Conservation (phyloP, 1,284 basidiomycete genomes). For the Melampsora larici-populina region DNA sequence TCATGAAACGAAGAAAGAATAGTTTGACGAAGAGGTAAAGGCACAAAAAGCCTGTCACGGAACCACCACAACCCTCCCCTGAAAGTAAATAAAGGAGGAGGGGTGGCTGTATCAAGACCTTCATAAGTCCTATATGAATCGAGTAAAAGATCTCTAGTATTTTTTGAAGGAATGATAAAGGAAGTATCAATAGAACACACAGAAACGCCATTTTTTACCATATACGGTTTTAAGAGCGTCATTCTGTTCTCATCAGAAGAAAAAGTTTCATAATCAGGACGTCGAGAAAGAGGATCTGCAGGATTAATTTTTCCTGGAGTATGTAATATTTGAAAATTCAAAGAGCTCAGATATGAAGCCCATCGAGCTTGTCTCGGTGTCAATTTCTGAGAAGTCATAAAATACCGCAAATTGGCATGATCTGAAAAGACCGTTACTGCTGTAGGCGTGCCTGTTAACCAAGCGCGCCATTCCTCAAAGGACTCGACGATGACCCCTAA, state of each 20-base stretch:
- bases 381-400: too few species aligned
- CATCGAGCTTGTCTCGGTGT: constrained; percentile 11
- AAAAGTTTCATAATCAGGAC: too few species aligned
- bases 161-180: background rate
- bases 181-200: background rate
- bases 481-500: background rate
- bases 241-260: too few species aligned
- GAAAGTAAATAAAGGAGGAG: background rate
- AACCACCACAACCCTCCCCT: background rate
- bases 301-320: too few species aligned
- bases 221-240: too few species aligned
- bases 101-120: background rate
- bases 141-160: background rate
- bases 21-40: background rate
- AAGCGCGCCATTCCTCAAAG: background rate
- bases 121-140: background rate
- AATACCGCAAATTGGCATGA: constrained; percentile 16
- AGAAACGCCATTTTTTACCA: too few species aligned
- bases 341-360: background rate
- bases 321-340: background rate
- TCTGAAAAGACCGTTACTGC: constrained; percentile 23
- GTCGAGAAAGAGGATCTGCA: background rate
- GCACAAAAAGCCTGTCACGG: background rate
- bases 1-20: background rate
- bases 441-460: constrained; percentile 13